Evolutionary conservation across 1,284 basidiomycete species (phyloP).

Genomic region (Boletus holoroseus): DNA sequence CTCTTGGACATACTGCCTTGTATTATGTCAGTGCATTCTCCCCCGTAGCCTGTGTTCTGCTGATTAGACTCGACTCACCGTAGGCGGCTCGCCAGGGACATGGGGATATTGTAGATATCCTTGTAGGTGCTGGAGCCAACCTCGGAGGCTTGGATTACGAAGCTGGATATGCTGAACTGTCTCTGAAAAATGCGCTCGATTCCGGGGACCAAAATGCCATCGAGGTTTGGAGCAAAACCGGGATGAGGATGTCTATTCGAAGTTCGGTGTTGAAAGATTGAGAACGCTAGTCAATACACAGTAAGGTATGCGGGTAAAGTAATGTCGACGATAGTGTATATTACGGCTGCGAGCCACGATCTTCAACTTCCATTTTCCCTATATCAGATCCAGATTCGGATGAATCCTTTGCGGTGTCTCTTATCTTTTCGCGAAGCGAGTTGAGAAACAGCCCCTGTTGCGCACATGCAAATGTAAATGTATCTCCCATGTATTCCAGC

Average conservation of each 20-base stretch:
- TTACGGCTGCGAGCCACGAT: constrained; percentile 10
- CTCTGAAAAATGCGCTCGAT: constrained; percentile 43
- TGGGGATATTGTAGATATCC: constrained; percentile 53
- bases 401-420: constrained; percentile 33
- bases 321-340: constrained; percentile 1
- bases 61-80: neutral
- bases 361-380: constrained; percentile 31
- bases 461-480: constrained; percentile 61
- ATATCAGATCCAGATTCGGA: constrained; percentile 30
- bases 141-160: constrained; percentile 64
- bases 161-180: constrained; percentile 50
- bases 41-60: neutral
- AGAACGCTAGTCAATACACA: constrained; percentile 15
- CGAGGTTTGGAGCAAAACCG: constrained; percentile 50
- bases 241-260: constrained; percentile 20
- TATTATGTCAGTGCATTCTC: constrained; percentile 56
- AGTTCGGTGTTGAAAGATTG: neutral
- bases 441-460: constrained; percentile 62
- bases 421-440: constrained; percentile 49
- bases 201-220: constrained; percentile 42
- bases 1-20: constrained; percentile 74
- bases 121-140: constrained; percentile 73
- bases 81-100: constrained; percentile 69
- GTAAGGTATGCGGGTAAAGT: constrained; percentile 18
- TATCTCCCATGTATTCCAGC: constrained; percentile 54